phyloP scores from a whole-genome alignment of 352 stramenopile species.

The Globisporangium recalcitrans region DNA sequence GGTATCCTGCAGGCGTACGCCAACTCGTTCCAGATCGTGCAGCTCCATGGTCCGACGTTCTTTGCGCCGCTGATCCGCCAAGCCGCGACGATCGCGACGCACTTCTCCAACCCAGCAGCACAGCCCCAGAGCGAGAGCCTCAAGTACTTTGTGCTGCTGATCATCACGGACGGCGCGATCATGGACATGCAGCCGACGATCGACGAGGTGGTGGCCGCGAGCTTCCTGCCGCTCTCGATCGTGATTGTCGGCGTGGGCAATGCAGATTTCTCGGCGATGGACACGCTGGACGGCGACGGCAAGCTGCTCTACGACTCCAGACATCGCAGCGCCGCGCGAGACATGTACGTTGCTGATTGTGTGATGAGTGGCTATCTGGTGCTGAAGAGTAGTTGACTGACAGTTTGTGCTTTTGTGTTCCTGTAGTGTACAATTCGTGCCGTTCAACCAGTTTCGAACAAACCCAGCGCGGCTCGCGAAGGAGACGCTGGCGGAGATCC shows the following conservation, averaged over 20 bases:
- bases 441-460: conserved; percentile 63
- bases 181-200: conserved; percentile 79
- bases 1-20: conserved; percentile 60
- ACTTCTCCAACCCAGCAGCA: conserved; percentile 26
- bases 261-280: conserved; percentile 64
- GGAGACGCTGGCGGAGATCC: conserved; percentile 69
- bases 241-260: conserved; percentile 82
- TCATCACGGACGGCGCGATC: conserved; percentile 69
- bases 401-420: conserved; percentile 8
- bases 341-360: conserved; percentile 45
- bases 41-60: conserved; percentile 68
- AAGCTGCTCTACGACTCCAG: conserved; percentile 48
- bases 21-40: conserved; percentile 59
- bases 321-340: conserved; percentile 31
- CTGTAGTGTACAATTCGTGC: conserved; percentile 67
- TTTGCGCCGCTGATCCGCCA: conserved; percentile 76
- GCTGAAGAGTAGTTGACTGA: no score
- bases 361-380: neutral
- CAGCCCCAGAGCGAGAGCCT: conserved; percentile 25
- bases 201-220: conserved; percentile 62
- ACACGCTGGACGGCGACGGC: conserved; percentile 47
- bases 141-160: conserved; percentile 76
- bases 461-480: conserved; percentile 57
- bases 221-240: conserved; percentile 65
- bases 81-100: conserved; percentile 50